Percentiles rank a stretch among this genome's conserved stretches.
phyloP scores from a whole-genome alignment of 2,329 filamentous ascomycete species.

The Penicillium sp. region DNA sequence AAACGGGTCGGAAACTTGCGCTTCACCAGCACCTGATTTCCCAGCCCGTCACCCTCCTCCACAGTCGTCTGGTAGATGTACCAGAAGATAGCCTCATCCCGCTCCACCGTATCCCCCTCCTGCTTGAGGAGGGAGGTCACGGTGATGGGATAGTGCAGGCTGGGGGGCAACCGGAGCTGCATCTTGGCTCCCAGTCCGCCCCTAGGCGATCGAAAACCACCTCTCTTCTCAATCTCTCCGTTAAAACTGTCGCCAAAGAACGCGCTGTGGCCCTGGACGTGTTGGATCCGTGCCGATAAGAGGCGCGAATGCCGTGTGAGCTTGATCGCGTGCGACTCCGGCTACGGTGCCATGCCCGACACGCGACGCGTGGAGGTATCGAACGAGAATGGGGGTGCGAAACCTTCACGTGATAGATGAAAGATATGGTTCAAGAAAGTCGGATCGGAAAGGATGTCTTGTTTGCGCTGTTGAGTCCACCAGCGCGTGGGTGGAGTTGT shows the following conservation, averaged over 20 bases:
- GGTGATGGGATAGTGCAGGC: conserved; percentile 89
- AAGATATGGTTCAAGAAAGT: not conserved
- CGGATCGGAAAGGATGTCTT: not conserved
- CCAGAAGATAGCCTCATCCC: conserved; percentile 76
- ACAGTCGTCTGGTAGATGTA: conserved; percentile 82
- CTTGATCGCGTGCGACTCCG: conserved; percentile 26
- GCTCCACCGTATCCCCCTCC: conserved; percentile 72
- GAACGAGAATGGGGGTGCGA: not conserved
- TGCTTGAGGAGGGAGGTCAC: conserved; percentile 81
- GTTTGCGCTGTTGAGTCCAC: not conserved
- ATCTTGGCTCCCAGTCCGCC: conserved; percentile 34
- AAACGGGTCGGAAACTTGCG: conserved; percentile 76
- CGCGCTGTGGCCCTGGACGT: not conserved
- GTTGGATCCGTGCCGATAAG: conserved; percentile 4
- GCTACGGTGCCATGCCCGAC: conserved; percentile 25
- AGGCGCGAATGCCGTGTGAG: conserved; percentile 9
- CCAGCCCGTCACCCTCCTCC: conserved; percentile 68
- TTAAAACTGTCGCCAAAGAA: not conserved
- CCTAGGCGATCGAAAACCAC: conserved; percentile 14
- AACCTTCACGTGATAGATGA: not conserved
- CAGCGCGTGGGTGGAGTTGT: conserved; percentile 6
- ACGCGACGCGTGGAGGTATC: conserved; percentile 23
- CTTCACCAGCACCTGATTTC: conserved; percentile 69
- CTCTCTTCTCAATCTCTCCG: conserved; percentile 7
- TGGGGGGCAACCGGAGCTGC: conserved; percentile 51